Percentiles rank a stretch among this genome's conserved stretches.
Evolutionary conservation across 2,329 filamentous ascomycete species (phyloP).

Genomic region (Diaporthe batatas): DNA sequence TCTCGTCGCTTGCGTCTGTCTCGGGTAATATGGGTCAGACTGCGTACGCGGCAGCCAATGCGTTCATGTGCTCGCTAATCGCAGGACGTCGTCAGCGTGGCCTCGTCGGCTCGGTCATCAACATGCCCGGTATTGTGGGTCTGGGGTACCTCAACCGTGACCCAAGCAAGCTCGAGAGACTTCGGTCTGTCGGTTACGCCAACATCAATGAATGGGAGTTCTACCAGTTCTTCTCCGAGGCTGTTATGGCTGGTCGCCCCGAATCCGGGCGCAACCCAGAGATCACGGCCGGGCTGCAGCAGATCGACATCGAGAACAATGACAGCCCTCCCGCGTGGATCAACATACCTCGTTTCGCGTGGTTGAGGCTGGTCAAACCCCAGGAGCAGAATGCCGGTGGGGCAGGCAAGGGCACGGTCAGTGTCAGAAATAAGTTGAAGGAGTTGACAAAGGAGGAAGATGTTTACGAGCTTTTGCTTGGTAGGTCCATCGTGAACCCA

Average conservation of each 20-base stretch:
- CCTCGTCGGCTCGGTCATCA: slow-evolving; percentile 53
- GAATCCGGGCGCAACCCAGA: slow-evolving; percentile 8
- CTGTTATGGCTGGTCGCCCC: slow-evolving; percentile 47
- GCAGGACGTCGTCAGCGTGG: slow-evolving; percentile 53
- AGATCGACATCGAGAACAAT: slow-evolving; percentile 8
- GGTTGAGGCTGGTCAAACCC: slow-evolving; percentile 20
- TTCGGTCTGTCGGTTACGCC: slow-evolving; percentile 32
- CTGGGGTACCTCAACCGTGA: slow-evolving; percentile 54
- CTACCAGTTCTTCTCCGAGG: slow-evolving; percentile 58
- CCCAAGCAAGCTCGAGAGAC: slow-evolving; percentile 37
- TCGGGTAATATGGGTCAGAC: slow-evolving; percentile 52
- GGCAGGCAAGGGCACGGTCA: slow-evolving; percentile 13
- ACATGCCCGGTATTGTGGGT: slow-evolving; percentile 56
- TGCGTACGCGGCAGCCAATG: slow-evolving; percentile 59
- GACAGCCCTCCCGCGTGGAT: slow-evolving; percentile 15
- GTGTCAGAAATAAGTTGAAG: slow-evolving; percentile 25
- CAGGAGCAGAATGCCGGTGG: slow-evolving; percentile 15
- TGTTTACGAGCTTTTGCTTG: slow-evolving; percentile 18
- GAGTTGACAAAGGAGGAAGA: slow-evolving; percentile 30
- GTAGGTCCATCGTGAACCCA: not conserved
- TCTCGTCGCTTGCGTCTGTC: slow-evolving; percentile 48
- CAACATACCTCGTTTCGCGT: slow-evolving; percentile 18
- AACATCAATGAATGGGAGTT: slow-evolving; percentile 53
- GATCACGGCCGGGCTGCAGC: slow-evolving; percentile 29
- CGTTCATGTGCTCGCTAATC: slow-evolving; percentile 54